Evolutionary conservation across 495 filamentous ascomycete species (phyloP), one percentile per base, ranked within the genome.

Genomic region (Entonaema liquescens): DNA sequence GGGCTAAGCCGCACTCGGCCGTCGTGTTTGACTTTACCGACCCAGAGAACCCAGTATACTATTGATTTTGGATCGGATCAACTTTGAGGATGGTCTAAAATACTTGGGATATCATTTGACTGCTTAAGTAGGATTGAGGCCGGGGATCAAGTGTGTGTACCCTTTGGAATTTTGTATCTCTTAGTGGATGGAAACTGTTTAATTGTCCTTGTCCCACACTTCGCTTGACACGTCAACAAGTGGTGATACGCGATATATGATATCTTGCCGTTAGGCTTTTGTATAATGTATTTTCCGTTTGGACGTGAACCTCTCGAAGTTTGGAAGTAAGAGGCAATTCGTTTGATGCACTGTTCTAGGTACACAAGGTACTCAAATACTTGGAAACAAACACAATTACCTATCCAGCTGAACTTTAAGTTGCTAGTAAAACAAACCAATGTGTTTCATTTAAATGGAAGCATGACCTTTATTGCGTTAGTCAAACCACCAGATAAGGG

Each of bases 21-120:
- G 87, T 89, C 29, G 79, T 89, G 35, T 89, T 85, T 74, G 88
- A 89, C 75, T 72, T 89, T 15, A 83, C 85, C 5, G 87, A 89
- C 69, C 80, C 81, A 1, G 68, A 69, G 28, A 71, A 81, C 31
- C 80, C 80, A 1, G 62, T 75, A 23, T 82, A 82, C 62, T 83
- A 82, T 70, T 83, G 66, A 52, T 17, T 12, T 56, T n/a, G 25
- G 7, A 19, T 4, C 42, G 25, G n/a, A 25, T 5, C 36, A n/a
- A 38, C 15, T n/a, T n/a, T n/a, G n/a, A 5, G 36, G n/a, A 15
- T 38, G 13, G 7, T 15, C 3, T 54, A 0, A 11, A 5, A n/a
- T 1, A 11, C 17, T 17, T 1, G 25, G 6, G 26, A 5, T 13
- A 17, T n/a, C 49, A 11, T 7, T n/a, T 29, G 8, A 54, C 25